Base-by-base conservation (phyloP, 805 yeast genomes). In the Metschnikowia shivogae region DNA sequence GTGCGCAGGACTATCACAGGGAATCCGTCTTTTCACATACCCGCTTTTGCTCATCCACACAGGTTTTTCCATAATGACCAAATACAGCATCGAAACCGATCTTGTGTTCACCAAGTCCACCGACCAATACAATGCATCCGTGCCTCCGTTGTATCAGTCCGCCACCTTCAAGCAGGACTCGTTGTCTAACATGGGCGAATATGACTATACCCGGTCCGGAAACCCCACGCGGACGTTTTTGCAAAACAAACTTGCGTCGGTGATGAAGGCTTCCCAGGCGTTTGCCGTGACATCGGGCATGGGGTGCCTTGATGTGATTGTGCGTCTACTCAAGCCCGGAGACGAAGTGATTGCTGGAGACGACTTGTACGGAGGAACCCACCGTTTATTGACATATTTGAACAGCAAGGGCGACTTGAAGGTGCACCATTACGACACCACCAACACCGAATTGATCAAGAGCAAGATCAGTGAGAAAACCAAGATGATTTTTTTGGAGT, bases 261-360 rank as follows among this genome's bases (percentile, higher is more conserved):
- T 90, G 54, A 88, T 89, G 84, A 78, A 77, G 56, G 90, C 95
- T n/a, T 66, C 76, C 26, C 76, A 83, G 40, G 81, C 88, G 1
- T 84, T 77, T 57, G 96, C 95, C 4, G 95, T 89, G 9, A 80
- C 89, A 39, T 80, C 89, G 39, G 98, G 98, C 22, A 90, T 90
- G 98, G 84, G 95, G 2, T 89, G 95, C 45, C 71, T 88, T 50
- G 97, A 92, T 61, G 90, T 89, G 27, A 84, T 90, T 46, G 76
- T 86, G 34, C 76, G 95, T 36, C 68, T 86, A 41, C 72, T 89
- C 49, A 69, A 65, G 43, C 92, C 96, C 1, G 89, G 90, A n/a
- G 95, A 86, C 61, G 89, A 87, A 63, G 90, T 90, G 29, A 79
- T 90, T 54, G 96, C 97, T 5, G 98, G 98, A 43, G 93, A 87